A percentile compares a stretch with the other conserved stretches of the same genome.
Conservation (phyloP, 2,329 filamentous ascomycete genomes). For the Cadophora gregata region DNA sequence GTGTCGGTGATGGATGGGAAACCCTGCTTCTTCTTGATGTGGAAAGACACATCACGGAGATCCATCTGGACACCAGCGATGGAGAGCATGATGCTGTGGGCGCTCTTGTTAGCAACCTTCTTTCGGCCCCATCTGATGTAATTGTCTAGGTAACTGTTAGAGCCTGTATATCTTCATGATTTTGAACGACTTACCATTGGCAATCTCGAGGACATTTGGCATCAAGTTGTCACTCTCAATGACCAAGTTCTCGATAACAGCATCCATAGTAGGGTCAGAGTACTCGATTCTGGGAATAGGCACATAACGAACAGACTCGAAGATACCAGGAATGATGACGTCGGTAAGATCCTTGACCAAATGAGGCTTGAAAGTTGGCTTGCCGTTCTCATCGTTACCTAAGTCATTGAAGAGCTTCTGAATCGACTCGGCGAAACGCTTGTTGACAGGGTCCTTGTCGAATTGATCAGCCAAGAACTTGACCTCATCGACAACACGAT, state of each 20-base stretch:
- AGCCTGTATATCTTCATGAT: neutral
- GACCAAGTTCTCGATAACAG: constrained; percentile 91
- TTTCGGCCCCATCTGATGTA: constrained; percentile 96
- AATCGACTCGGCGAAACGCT: constrained; percentile 74
- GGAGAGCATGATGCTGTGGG: constrained; percentile 81
- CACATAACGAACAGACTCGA: constrained; percentile 88
- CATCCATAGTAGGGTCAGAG: constrained; percentile 82
- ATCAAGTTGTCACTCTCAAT: constrained; percentile 97
- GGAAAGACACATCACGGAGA: constrained; percentile 87
- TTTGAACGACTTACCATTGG: constrained; percentile 57
- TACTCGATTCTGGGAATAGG: constrained; percentile 95
- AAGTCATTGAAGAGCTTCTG: constrained; percentile 89
- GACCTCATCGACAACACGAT: constrained; percentile 85
- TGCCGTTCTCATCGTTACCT: constrained; percentile 85
- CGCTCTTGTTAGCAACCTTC: constrained; percentile 78
- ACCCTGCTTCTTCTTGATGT: constrained; percentile 92
- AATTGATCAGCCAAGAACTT: constrained; percentile 92
- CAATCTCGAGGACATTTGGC: constrained; percentile 88
- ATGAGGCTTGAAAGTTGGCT: constrained; percentile 89
- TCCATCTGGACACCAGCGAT: constrained; percentile 94
- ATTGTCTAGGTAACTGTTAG: constrained; percentile 61
- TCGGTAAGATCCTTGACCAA: constrained; percentile 87
- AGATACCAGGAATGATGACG: constrained; percentile 80
- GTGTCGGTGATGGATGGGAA: constrained; percentile 88
- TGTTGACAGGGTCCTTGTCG: constrained; percentile 86